Evolutionary conservation across 805 yeast species (phyloP), one percentile per base, ranked within the genome.

Genomic region (Hanseniaspora thailandica): DNA sequence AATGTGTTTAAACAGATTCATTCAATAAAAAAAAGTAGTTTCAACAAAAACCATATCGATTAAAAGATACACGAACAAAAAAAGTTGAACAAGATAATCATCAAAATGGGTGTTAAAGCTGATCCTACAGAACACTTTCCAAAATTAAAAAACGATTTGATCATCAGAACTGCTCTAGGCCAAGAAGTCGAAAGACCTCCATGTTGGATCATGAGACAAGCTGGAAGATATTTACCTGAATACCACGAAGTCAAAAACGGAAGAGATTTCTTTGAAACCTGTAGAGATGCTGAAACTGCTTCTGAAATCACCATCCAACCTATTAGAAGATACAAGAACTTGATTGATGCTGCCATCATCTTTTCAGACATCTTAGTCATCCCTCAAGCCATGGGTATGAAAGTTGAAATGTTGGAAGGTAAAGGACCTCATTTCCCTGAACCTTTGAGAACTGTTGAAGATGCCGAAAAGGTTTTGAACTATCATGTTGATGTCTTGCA

Each of bases 331-430:
- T 93, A 79, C 63, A 82, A 82, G 54, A 97, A 96, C 0, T 73
- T 89, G 52, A 76, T 90, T 47, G 98, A 93, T 64, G 97, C 97
- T 4, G 98, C 98, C 5, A 93, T 93, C 60, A 93, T 93, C 55
- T 93, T 93, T 71, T 82, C 89, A 65, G 98, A 93, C 66, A 93
- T 93, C 60, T 73, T 93, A 55, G 98, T 93, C 36, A 84, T 93
- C 52, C 98, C 98, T 2, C 97, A 93, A 70, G 98, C 97, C 12
- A 82, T 93, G 88, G 98, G 98, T 13, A 86, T 89, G 84, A 81
- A 78, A 52, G 96, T 93, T 40, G 82, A 84, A 64, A 90, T 93
- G 95, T 71, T 86, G 41, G 97, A 93, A 55, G 93, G 95, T 50
- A 84, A 82, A 56, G 98, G 98, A 0, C 98, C 98, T 4, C 83